A percentile compares a stretch with the other conserved stretches of the same genome.
Conservation (phyloP, 306 rosid species). For the Vachellia collinsii region DNA sequence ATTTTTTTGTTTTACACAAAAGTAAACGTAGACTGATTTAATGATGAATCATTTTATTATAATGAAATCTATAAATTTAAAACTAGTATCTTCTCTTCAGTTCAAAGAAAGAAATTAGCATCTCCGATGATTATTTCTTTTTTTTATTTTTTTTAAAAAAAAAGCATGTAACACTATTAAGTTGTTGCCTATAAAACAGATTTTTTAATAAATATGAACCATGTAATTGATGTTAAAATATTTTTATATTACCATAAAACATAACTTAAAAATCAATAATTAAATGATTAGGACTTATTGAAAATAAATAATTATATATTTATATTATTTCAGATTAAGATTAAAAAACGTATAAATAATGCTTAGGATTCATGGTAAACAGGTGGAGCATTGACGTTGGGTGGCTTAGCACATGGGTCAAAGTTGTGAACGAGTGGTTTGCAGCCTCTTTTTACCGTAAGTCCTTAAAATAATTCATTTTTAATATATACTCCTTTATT, state of each 20-base stretch:
- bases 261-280: background rate
- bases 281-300: background rate
- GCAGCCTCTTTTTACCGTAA: constrained; percentile 82
- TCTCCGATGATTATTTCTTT: background rate
- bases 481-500: no score
- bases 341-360: background rate
- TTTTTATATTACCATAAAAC: background rate
- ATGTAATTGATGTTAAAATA: background rate
- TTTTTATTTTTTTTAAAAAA: no score
- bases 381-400: constrained; percentile 98
- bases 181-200: background rate
- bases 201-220: background rate
- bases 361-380: background rate
- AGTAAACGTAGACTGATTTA: no score
- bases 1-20: no score
- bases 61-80: background rate
- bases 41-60: background rate
- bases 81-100: background rate
- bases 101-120: background rate
- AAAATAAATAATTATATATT: background rate
- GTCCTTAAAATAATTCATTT: constrained; percentile 18
- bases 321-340: background rate
- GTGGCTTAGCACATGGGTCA: constrained; percentile 92
- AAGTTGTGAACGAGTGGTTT: constrained; percentile 83
- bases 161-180: background rate